Base-by-base conservation (phyloP, 2,329 filamentous ascomycete genomes). In the Penicillium sp. region DNA sequence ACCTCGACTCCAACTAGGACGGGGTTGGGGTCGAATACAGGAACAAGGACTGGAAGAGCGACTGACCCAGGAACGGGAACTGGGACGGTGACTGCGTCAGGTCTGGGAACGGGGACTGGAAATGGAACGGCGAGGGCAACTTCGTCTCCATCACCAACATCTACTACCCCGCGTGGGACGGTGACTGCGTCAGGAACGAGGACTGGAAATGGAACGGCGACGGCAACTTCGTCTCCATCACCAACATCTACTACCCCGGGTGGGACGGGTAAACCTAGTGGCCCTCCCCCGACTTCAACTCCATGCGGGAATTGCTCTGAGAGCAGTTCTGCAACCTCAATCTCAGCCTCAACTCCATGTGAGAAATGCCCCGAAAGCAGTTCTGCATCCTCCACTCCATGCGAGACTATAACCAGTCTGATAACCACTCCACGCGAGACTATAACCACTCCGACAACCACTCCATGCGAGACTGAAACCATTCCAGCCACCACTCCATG, bases 381-480 rank as follows among this genome's bases (percentile, higher is more conserved):
- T 2, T 41, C 46, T 49, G 0, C 43, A 18, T 31, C 22, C 2
- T 27, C 46, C 0, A 60, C 57, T 51, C 57, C 57, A 14, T 59
- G 59, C 53, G 57, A 55, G 15, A 59, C 53, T 1, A 44, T 22
- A 14, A 57, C 53, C 4, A 40, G 49, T 2, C 37, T 43, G 0
- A n/a, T 29, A 1, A 25, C 46, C 2, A 58, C 58, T 37, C 53
- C 58, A 5, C 57, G 56, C 14, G 55, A 58, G 1, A 56, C 51
- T 6, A 53, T 56, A 35, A 58, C 18, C 2, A 8, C 14, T 41
- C 1, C 43, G n/a, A 26, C 22, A 1, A 23, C 46, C 0, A 60
- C 57, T 51, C 57, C 57, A n/a, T 59, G 59, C 52, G 57, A 55
- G 26, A 59, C 35, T 20, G 35, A 9, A 11, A 41, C 56, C 11